phyloP scores from a whole-genome alignment of 2,329 filamentous ascomycete genomes.

The Akanthomyces lecanii region DNA sequence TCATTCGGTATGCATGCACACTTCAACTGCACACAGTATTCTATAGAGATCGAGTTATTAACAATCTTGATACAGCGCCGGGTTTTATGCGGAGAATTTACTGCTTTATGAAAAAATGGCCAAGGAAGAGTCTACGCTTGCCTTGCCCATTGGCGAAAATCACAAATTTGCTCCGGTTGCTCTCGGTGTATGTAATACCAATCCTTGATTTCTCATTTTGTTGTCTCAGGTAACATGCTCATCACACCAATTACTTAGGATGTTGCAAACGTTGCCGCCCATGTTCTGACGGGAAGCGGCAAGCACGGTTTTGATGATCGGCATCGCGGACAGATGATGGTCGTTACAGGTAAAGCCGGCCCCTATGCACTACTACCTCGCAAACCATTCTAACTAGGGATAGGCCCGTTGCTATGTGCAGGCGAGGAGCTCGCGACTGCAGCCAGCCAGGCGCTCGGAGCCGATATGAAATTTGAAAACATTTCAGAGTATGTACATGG shows the following conservation, averaged over 20 bases:
- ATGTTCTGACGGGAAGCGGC: constrained; percentile 45
- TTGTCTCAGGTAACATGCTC: background rate
- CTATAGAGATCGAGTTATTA: background rate
- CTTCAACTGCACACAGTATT: background rate
- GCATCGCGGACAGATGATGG: constrained; percentile 49
- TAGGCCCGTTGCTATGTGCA: constrained; percentile 40
- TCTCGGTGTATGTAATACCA: constrained; percentile 34
- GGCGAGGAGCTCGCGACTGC: constrained; percentile 40
- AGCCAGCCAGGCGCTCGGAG: constrained; percentile 38
- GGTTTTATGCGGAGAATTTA: constrained; percentile 50
- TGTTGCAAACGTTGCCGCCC: constrained; percentile 43
- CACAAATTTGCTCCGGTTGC: constrained; percentile 49
- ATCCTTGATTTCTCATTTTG: no score
- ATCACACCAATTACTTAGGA: constrained; percentile 31
- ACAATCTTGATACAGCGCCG: constrained; percentile 31
- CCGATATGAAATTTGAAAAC: constrained; percentile 41
- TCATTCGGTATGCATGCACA: constrained; percentile 37
- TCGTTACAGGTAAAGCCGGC: constrained; percentile 39
- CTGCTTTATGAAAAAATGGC: constrained; percentile 44
- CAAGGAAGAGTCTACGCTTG: constrained; percentile 39
- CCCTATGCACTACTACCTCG: background rate
- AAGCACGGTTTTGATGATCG: constrained; percentile 46
- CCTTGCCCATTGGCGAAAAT: constrained; percentile 42
- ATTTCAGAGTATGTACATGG: constrained; percentile 37
- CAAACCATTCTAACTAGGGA: background rate